Evolutionary conservation across 1,284 basidiomycete genomes (phyloP), one percentile per base, ranked within the genome.

Genomic region (Sphagnurus paluster): DNA sequence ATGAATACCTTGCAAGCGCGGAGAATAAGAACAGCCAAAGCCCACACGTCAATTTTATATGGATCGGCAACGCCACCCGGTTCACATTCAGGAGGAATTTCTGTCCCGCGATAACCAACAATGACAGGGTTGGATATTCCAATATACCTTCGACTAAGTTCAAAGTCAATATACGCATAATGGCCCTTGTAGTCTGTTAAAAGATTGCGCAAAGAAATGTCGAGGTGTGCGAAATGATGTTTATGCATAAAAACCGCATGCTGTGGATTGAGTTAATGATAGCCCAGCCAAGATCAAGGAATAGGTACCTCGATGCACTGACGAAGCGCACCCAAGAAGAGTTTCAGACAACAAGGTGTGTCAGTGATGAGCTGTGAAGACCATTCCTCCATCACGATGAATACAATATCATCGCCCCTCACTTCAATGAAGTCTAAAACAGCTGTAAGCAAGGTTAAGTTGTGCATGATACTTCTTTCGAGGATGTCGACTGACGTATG

Each of bases 321-420:
- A 14, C 76, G 76, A 39, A 87, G 56, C n/a, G 74, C 74, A 4
- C 66, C 68, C 21, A 87, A 62, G 56, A 86, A 85, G 8, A 71
- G 62, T 32, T 65, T 65, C 39, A 82, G 59, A 53, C 71, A 78
- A 57, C 74, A 75, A 13, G 81, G 77, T 19, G 69, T 63, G 42
- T 72, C 73, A 4, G 74, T 64, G 23, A 84, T 69, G 19, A 85
- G 64, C 46, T 82, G 74, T 7, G 84, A 71, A 13, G 80, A 83
- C 85, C 86, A 89, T 62, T 86, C 80, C 60, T 87, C 86, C 84
- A 87, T 87, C 30, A 88, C 77, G 46, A 89, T 80, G 56, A 89
- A 82, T 6, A 70, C 80, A 26, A 84, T 58, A 40, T 69, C 61
- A 43, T 84, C 79, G n/a, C 68, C 58, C 1, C 66, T 62, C 17